Evolutionary conservation across 805 yeast species (phyloP), one percentile per base, ranked within the genome.

Genomic region (Saccharomycodes ludwigii): DNA sequence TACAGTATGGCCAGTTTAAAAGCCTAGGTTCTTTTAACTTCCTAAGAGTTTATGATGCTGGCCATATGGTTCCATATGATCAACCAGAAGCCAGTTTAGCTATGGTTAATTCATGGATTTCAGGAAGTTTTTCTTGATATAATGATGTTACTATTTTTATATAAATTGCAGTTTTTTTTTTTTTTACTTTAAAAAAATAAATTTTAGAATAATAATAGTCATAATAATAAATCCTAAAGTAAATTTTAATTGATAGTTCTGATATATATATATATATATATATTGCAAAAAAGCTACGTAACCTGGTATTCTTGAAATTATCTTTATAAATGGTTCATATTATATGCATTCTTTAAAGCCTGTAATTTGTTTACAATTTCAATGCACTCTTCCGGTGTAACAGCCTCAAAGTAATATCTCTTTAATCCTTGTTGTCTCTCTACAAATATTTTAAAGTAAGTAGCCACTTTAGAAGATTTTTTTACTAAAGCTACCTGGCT

Each of bases 61-160:
- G 95, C 8, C 95, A 84, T 56, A 80, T 84, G 94, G 94, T 83
- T 41, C 94, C 94, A 19, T 77, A 66, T 45, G 88, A 84, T 56
- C 88, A 82, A 59, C 94, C 94, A 6, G 76, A 68, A 43, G 68
- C 67, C 41, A 63, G 91, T 2, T 64, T 76, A 43, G 69, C 71
- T 21, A 71, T 83, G 77, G 65, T 80, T 14, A 75, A 79, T 58
- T 61, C 73, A 42, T 83, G 95, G 94, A 53, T 83, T 18, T 38
- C 64, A 26, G 84, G 83, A 21, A 29, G 29, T 10, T n/a, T n/a
- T n/a, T n/a, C n/a, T n/a, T n/a, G n/a, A n/a, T n/a, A n/a, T n/a
- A n/a, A n/a, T n/a, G n/a, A n/a, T n/a, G n/a, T n/a, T n/a, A n/a
- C n/a, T n/a, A n/a, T n/a, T n/a, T n/a, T n/a, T n/a, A n/a, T n/a